Evolutionary conservation across 2,329 filamentous ascomycete genomes (phyloP).

Genomic region (Microsporum audouinii): DNA sequence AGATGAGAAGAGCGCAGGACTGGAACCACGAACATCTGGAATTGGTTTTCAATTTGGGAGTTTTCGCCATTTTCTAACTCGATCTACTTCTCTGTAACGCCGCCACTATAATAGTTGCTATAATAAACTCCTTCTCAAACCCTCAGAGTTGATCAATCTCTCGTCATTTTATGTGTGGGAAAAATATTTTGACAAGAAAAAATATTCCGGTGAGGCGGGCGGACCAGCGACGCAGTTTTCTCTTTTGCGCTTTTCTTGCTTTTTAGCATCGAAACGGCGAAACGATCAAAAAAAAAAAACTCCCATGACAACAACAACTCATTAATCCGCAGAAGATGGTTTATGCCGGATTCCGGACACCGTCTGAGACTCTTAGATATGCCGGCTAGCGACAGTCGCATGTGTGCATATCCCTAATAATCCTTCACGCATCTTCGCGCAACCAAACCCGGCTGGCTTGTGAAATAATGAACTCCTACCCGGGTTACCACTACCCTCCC

Average conservation of each 20-base stretch:
- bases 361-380: not conserved
- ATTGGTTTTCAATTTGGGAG: conserved; percentile 22
- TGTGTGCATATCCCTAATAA: not conserved
- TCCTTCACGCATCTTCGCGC: not conserved
- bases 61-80: conserved; percentile 28
- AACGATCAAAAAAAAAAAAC: not conserved
- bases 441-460: not conserved
- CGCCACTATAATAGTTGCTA: too few relatives aligned
- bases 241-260: not conserved
- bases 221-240: conserved; percentile 20
- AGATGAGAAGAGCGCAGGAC: too few relatives aligned
- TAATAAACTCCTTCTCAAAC: too few relatives aligned
- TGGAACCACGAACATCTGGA: conserved; percentile 17
- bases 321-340: not conserved
- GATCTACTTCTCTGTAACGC: conserved; percentile 6
- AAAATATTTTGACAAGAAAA: conserved; percentile 22
- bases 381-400: not conserved
- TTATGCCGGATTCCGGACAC: not conserved
- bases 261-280: not conserved
- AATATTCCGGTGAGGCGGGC: conserved; percentile 22
- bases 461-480: conserved; percentile 6
- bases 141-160: not conserved
- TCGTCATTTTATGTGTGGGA: not conserved
- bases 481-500: conserved; percentile 12
- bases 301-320: not conserved